A percentile compares a stretch with the other conserved stretches of the same genome.
These are phyloP conservation scores for Volvariella volvacea DNA, from an alignment of 1,284 basidiomycete genomes.

Conservation along the genomic window DNA sequence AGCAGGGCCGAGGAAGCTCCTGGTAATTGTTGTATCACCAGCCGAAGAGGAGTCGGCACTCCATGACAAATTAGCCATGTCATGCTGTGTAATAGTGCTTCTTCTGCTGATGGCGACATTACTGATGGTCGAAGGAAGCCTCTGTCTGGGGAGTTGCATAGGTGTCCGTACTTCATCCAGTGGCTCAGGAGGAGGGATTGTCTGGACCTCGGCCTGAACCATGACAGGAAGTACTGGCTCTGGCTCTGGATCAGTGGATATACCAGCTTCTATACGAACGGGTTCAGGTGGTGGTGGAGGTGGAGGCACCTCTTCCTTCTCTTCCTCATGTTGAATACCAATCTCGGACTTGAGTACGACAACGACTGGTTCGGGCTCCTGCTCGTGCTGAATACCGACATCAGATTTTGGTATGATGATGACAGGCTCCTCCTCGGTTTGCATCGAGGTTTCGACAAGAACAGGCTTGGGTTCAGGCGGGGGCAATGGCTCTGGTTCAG, in stretches of 20 bases:
- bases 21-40: conserved; percentile 43
- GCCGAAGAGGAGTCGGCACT: conserved; percentile 23
- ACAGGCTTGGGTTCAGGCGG: conserved; percentile 20
- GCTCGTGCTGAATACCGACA: conserved; percentile 34
- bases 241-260: conserved; percentile 34
- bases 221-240: conserved; percentile 16
- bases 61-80: conserved; percentile 24
- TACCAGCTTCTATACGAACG: conserved; percentile 25
- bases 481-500: conserved; percentile 34
- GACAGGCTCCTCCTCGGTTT: conserved; percentile 38
- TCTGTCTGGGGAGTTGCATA: conserved; percentile 8
- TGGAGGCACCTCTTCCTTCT: conserved; percentile 13
- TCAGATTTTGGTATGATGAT: conserved; percentile 24
- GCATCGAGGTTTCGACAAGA: conserved; percentile 38
- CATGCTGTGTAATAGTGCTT: conserved; percentile 41
- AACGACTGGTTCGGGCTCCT: conserved; percentile 11
- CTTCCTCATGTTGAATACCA: conserved; percentile 33
- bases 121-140: conserved; percentile 16
- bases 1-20: conserved; percentile 26
- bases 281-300: conserved; percentile 10
- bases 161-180: conserved; percentile 4
- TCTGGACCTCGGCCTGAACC: conserved; percentile 34
- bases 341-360: conserved; percentile 25
- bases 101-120: conserved; percentile 23
- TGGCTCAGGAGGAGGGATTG: conserved; percentile 19